phyloP scores from a whole-genome alignment of 2,329 filamentous ascomycete species.

The Gnomoniopsis smithogilvyi region DNA sequence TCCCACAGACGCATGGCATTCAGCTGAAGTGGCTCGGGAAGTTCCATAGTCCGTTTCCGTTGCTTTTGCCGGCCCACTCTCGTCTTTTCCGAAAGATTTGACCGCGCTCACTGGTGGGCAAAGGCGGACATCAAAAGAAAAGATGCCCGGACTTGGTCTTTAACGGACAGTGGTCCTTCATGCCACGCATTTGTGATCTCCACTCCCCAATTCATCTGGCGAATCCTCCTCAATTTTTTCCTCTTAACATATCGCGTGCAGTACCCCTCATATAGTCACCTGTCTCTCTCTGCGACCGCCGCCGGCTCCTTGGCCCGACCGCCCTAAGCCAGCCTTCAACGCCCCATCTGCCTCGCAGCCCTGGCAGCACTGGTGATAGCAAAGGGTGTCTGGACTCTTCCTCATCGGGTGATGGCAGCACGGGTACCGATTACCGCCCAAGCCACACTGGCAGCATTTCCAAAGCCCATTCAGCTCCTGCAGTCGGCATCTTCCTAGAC shows the following conservation, averaged over 20 bases:
- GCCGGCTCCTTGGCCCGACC: constrained; percentile 3
- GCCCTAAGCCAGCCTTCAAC: background rate
- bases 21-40: constrained; percentile 12
- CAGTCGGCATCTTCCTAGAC: constrained; percentile 45
- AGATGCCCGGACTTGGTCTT: background rate
- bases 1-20: constrained; percentile 12
- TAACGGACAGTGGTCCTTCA: background rate
- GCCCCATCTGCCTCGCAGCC: constrained; percentile 35
- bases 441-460: constrained; percentile 47
- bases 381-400: constrained; percentile 47
- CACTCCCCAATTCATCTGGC: background rate
- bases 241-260: background rate
- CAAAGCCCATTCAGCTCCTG: constrained; percentile 46
- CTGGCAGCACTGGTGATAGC: constrained; percentile 49
- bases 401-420: constrained; percentile 45
- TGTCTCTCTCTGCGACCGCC: background rate
- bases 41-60: constrained; percentile 6
- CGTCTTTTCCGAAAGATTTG: constrained; percentile 6
- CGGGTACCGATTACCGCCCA: constrained; percentile 42
- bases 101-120: background rate
- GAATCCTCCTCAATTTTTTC: constrained; percentile 4
- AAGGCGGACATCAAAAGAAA: background rate
- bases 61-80: constrained; percentile 12
- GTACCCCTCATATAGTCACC: background rate
- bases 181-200: background rate